These are phyloP conservation scores for Malbranchea cinnamomea DNA, from an alignment of 2,329 filamentous ascomycete species.

Conservation along the genomic window DNA sequence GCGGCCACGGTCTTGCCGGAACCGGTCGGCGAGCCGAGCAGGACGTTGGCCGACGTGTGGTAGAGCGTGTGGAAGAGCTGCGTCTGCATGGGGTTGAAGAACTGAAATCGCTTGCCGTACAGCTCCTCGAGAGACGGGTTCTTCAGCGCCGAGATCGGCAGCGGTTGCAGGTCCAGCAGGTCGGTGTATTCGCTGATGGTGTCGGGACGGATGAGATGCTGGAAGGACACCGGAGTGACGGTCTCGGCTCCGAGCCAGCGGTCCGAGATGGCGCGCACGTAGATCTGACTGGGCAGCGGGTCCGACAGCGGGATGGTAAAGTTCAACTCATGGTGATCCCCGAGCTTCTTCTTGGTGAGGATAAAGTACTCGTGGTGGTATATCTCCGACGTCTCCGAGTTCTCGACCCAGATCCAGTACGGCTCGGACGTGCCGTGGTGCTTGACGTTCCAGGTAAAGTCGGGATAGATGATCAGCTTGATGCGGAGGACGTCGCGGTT, in stretches of 20 bases:
- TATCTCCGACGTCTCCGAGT: slow-evolving; percentile 92
- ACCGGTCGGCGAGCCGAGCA: slow-evolving; percentile 88
- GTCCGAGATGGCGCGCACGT: slow-evolving; percentile 86
- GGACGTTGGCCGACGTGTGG: slow-evolving; percentile 77
- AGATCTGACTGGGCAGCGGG: slow-evolving; percentile 87
- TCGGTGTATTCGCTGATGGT: slow-evolving; percentile 97
- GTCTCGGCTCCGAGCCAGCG: slow-evolving; percentile 95
- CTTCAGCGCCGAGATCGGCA: slow-evolving; percentile 74
- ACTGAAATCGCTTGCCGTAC: slow-evolving; percentile 78
- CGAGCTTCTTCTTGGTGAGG: slow-evolving; percentile 70
- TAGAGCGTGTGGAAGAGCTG: slow-evolving; percentile 97
- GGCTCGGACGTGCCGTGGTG: slow-evolving; percentile 89
- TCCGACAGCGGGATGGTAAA: slow-evolving; percentile 94
- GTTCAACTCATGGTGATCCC: slow-evolving; percentile 94
- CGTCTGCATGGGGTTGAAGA: slow-evolving; percentile 98
- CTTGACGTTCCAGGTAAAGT: slow-evolving; percentile 89
- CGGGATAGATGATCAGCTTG: slow-evolving; percentile 68
- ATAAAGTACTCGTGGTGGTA: slow-evolving; percentile 98
- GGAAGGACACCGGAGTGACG: slow-evolving; percentile 87
- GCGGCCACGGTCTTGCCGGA: slow-evolving; percentile 96
- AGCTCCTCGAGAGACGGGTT: slow-evolving; percentile 78
- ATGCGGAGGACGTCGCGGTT: slow-evolving; percentile 93
- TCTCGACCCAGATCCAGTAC: slow-evolving; percentile 98
- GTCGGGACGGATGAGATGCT: slow-evolving; percentile 92
- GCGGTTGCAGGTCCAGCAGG: slow-evolving; percentile 74